phyloP scores from a whole-genome alignment of 371 early-diverging fungal species.

The Circinella minor region DNA sequence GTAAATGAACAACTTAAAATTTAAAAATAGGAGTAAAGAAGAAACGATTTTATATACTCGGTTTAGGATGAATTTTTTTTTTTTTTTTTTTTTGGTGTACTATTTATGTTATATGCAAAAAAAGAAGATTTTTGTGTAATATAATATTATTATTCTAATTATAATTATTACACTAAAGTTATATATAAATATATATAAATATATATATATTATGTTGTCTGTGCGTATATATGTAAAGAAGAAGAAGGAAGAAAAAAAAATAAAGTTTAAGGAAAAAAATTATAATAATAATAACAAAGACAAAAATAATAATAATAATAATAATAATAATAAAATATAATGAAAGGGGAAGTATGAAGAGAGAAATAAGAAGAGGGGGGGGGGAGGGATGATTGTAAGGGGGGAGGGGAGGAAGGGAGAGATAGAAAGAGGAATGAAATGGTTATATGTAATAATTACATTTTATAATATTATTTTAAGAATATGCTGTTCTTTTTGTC shows the following conservation, averaged over 20 bases:
- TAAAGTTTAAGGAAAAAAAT: too few relatives aligned
- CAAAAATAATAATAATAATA: too few relatives aligned
- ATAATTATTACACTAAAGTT: too few relatives aligned
- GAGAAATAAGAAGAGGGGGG: too few relatives aligned
- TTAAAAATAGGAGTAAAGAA: neutral
- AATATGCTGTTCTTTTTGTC: slow-evolving; percentile 5
- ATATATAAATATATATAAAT: too few relatives aligned
- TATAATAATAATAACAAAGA: too few relatives aligned
- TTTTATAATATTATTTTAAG: neutral
- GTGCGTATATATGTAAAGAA: too few relatives aligned
- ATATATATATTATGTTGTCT: too few relatives aligned
- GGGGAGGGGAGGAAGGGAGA: neutral
- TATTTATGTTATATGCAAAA: neutral
- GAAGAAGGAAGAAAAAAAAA: too few relatives aligned
- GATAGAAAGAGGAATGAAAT: neutral
- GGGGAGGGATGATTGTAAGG: neutral
- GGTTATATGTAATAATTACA: neutral
- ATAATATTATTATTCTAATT: neutral
- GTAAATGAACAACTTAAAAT: neutral
- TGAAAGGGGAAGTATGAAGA: too few relatives aligned
- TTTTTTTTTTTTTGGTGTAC: neutral
- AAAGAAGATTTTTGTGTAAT: neutral
- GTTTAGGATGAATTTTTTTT: neutral
- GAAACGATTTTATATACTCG: neutral
- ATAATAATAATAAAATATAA: too few relatives aligned